Conservation (phyloP, 306 rosid species). For the Ceratonia siliqua region DNA sequence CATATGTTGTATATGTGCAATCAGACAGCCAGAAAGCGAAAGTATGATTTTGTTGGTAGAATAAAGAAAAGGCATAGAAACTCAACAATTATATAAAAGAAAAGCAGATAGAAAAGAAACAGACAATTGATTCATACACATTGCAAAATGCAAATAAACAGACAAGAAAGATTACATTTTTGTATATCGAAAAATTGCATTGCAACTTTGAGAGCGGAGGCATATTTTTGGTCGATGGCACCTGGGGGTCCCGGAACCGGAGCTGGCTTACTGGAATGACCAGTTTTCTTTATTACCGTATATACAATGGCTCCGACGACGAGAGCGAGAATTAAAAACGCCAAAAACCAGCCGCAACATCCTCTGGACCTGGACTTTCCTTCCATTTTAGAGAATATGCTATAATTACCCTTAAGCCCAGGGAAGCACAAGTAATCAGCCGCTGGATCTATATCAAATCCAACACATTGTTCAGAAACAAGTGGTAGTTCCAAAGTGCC, state of each 20-base stretch:
- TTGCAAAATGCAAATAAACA: background rate
- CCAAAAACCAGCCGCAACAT: constrained; percentile 73
- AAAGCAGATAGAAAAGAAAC: background rate
- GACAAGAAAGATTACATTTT: constrained; percentile 54
- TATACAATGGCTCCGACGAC: constrained; percentile 59
- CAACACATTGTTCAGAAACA: background rate
- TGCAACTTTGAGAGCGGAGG: constrained; percentile 76
- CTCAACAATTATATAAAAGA: background rate
- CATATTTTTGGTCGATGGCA: constrained; percentile 58
- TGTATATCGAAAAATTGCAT: constrained; percentile 84
- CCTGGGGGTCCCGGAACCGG: constrained; percentile 91
- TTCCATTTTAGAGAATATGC: constrained; percentile 51
- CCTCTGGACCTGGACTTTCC: constrained; percentile 60
- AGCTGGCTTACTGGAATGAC: constrained; percentile 44
- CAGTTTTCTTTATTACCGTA: constrained; percentile 50
- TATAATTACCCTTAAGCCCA: background rate
- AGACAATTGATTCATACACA: background rate
- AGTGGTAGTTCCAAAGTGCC: background rate
- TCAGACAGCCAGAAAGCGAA: background rate
- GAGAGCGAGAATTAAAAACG: constrained; percentile 57
- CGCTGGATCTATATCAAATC: constrained; percentile 46
- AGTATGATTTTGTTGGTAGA: background rate
- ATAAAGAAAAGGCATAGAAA: background rate
- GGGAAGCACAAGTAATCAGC: background rate
- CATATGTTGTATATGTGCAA: background rate